Base-by-base conservation (phyloP, 495 filamentous ascomycete genomes). In the Parathielavia appendiculata region DNA sequence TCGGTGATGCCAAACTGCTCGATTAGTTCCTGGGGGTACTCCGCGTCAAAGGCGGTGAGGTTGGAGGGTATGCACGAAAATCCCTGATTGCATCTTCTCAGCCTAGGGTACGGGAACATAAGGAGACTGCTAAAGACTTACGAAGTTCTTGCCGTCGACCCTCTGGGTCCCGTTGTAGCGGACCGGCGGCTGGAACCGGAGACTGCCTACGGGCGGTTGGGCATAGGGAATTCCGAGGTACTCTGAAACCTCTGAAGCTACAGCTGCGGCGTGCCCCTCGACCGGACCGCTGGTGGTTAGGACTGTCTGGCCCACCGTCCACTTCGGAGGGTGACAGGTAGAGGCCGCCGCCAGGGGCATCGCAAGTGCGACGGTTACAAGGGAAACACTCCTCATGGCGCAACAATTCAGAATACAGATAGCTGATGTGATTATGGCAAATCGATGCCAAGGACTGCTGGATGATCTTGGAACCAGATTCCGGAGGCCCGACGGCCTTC, bases 161-260 rank as follows among this genome's bases (percentile, higher is more conserved):
- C 84, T 54, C 72, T 87, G 34, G 82, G 84, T 7, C 80, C 86
- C 12, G 76, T 82, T 51, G 82, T 81, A 81, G 9, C 35, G 41
- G 35, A 36, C 49, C 3, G 67, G 67, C 1, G 67, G 58, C 53
- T 54, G 49, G 61, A 83, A 83, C 1, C 82, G 70, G 7, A 80
- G 67, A 38, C 69, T 48, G 0, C 76, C 77, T 2, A 80, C 56
- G 0, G 79, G 78, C 34, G 76, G 73, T 26, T 74, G 69, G 1
- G 76, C 81, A 62, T 80, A 83, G 0, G 80, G 78, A 5, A 84
- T 78, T 9, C 79, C 81, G 9, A 83, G 73, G 64, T 82, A 85
- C 44, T 64, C 59, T 17, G 54, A 50, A 6, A 65, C 66, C 12
- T 53, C 36, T 9, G 53, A 14, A 8, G 39, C 40, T 19, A 39